phyloP scores from a whole-genome alignment of 2,329 filamentous ascomycete species.

The Talaromyces pinophilus region DNA sequence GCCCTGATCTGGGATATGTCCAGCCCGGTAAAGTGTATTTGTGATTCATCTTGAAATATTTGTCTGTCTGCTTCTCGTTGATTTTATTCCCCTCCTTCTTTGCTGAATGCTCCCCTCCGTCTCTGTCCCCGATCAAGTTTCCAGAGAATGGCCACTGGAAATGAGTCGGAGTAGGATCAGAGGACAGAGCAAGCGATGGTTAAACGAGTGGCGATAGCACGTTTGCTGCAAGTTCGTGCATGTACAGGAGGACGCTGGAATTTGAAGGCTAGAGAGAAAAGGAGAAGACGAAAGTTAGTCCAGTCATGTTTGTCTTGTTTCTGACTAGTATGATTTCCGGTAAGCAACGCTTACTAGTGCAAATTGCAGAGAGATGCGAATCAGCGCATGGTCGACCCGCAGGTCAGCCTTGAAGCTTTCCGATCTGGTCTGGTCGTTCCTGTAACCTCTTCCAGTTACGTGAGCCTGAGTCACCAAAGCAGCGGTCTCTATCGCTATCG shows the following conservation, averaged over 20 bases:
- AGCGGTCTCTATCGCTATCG: neutral
- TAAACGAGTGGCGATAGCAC: conserved; percentile 6
- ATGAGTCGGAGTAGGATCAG: conserved; percentile 9
- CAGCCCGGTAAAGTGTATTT: conserved; percentile 20
- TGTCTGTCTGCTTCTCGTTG: neutral
- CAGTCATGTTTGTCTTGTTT: neutral
- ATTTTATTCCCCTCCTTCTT: neutral
- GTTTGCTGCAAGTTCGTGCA: neutral
- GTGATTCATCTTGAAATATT: conserved; percentile 8
- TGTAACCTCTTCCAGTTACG: neutral
- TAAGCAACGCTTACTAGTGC: conserved; percentile 11
- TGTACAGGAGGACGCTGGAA: neutral
- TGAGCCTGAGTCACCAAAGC: neutral
- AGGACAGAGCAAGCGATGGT: conserved; percentile 10
- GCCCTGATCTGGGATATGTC: conserved; percentile 16
- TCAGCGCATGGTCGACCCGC: conserved; percentile 10
- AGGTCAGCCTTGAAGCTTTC: neutral
- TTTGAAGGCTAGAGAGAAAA: conserved; percentile 12
- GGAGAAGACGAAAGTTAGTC: conserved; percentile 7
- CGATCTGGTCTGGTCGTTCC: conserved; percentile 5
- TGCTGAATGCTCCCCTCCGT: neutral
- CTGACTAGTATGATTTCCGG: conserved; percentile 11
- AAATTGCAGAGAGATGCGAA: neutral
- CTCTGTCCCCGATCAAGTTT: conserved; percentile 5
- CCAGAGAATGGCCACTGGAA: neutral